Evolutionary conservation across 2,329 filamentous ascomycete genomes (phyloP).

Genomic region (Fusarium paranaense): DNA sequence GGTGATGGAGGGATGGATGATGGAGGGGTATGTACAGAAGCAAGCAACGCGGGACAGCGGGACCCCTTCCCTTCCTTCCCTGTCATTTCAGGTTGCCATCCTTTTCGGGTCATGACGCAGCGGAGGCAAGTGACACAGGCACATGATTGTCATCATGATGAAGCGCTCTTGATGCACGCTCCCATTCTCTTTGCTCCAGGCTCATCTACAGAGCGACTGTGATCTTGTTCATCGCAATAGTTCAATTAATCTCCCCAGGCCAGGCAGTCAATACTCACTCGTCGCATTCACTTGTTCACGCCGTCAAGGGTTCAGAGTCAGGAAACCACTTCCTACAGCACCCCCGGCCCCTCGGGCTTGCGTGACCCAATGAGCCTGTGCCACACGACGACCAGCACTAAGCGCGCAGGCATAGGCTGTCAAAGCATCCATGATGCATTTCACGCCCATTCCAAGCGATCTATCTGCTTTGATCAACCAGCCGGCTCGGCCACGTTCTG

Average conservation of each 20-base stretch:
- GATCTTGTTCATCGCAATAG: neutral
- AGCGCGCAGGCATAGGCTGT: constrained; percentile 21
- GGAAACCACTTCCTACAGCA: constrained; percentile 10
- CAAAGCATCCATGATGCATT: constrained; percentile 19
- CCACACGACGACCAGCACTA: constrained; percentile 41
- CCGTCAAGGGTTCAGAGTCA: constrained; percentile 16
- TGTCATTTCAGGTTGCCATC: constrained; percentile 14
- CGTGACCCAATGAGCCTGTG: constrained; percentile 45
- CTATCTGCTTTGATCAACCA: constrained; percentile 33
- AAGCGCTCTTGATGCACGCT: constrained; percentile 7
- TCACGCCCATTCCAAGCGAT: constrained; percentile 30
- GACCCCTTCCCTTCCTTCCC: constrained; percentile 15
- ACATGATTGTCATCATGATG: constrained; percentile 33
- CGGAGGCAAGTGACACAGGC: constrained; percentile 25
- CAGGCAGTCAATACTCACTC: constrained; percentile 7
- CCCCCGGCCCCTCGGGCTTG: constrained; percentile 34
- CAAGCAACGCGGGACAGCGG: constrained; percentile 1
- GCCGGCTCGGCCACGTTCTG: constrained; percentile 8
- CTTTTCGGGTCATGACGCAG: constrained; percentile 35
- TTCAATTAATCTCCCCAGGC: neutral
- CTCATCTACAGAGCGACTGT: neutral
- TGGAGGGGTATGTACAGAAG: constrained; percentile 27
- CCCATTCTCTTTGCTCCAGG: neutral
- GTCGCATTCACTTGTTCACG: constrained; percentile 26
- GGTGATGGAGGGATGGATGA: neutral